A percentile compares a stretch with the other conserved stretches of the same genome.
phyloP scores from a whole-genome alignment of 192 early-diverging fungal genomes.

The Umbelopsis ramanniana region DNA sequence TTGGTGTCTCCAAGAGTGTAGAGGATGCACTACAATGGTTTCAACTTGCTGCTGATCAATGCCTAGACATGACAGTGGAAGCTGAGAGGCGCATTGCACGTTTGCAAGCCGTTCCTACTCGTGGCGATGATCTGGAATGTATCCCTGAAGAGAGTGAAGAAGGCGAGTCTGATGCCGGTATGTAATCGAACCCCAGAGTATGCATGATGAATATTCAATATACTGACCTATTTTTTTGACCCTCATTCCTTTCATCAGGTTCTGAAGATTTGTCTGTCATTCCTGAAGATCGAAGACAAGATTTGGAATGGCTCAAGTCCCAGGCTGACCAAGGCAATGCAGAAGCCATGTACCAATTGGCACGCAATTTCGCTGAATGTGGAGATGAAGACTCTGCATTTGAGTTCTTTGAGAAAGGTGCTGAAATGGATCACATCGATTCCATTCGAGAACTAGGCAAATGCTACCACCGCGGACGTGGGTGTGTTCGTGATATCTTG shows the following conservation, averaged over 20 bases:
- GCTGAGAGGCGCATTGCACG: constrained; percentile 1
- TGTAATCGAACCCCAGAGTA: too few relatives aligned
- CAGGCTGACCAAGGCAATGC: constrained; percentile 17
- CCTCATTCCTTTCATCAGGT: neutral
- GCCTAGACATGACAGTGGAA: neutral
- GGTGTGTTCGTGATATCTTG: neutral
- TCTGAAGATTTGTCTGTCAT: constrained; percentile 2
- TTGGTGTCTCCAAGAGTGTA: constrained; percentile 20
- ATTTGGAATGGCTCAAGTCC: constrained; percentile 7
- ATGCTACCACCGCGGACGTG: constrained; percentile 14
- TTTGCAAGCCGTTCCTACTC: neutral
- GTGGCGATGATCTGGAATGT: neutral
- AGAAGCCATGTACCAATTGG: constrained; percentile 28
- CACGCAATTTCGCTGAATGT: neutral
- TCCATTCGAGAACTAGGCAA: constrained; percentile 23
- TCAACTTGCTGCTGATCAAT: constrained; percentile 31
- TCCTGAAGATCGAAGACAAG: neutral
- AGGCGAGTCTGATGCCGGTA: constrained; percentile 6
- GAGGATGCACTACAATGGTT: constrained; percentile 31
- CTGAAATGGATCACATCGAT: constrained; percentile 34
- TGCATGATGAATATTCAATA: neutral
- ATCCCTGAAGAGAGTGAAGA: neutral
- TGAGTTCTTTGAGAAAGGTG: constrained; percentile 36
- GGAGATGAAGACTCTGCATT: constrained; percentile 21
- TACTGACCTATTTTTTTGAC: neutral